These are phyloP conservation scores for Cryphonectria carpinicola DNA, from an alignment of 2,329 filamentous ascomycete genomes.

Conservation along the genomic window DNA sequence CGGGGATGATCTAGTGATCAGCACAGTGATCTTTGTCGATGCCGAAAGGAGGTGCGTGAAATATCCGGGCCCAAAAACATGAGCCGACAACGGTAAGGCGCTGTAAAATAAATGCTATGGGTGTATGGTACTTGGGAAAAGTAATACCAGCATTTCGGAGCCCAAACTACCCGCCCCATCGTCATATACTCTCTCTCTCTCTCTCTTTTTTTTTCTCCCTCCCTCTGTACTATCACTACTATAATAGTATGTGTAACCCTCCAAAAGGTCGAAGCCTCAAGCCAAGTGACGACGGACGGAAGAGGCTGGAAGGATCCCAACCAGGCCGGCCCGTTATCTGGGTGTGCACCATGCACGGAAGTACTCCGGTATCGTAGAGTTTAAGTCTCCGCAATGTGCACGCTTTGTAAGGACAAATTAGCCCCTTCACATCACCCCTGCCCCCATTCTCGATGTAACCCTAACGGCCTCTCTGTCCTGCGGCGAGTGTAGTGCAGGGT, in stretches of 20 bases:
- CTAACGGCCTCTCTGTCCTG: background rate
- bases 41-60: slow-evolving; percentile 4
- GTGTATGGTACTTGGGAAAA: background rate
- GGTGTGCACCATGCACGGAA: background rate
- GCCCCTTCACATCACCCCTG: slow-evolving; percentile 4
- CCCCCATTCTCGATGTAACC: slow-evolving; percentile 14
- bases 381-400: slow-evolving; percentile 14
- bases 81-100: slow-evolving; percentile 12
- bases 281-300: background rate
- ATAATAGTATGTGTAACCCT: background rate
- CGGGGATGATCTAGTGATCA: slow-evolving; percentile 2
- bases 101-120: background rate
- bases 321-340: background rate
- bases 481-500: background rate
- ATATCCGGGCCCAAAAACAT: slow-evolving; percentile 6
- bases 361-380: slow-evolving; percentile 16
- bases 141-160: slow-evolving; percentile 10
- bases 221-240: background rate
- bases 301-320: background rate
- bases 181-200: background rate
- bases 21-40: background rate
- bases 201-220: no score
- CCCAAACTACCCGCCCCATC: background rate
- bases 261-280: background rate
- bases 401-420: slow-evolving; percentile 7